These are phyloP conservation scores for Penicillium daleae DNA, from an alignment of 495 filamentous ascomycete genomes.

Conservation along the genomic window DNA sequence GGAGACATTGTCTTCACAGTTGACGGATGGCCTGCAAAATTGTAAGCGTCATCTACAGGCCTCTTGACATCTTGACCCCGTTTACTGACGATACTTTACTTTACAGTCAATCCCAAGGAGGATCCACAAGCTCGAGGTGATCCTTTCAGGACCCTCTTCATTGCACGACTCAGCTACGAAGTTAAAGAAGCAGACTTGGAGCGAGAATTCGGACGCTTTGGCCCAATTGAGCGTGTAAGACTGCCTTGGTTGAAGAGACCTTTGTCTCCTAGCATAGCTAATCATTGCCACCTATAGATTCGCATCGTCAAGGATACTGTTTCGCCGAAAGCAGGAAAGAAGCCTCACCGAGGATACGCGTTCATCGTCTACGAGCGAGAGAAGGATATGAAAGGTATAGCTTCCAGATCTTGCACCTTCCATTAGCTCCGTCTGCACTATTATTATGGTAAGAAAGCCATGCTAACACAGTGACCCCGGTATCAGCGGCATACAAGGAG, in stretches of 20 bases:
- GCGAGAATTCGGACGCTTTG: conserved; percentile 91
- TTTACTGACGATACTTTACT: conserved; percentile 12
- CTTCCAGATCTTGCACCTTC: conserved; percentile 12
- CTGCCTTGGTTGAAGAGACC: not conserved
- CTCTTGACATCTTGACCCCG: not conserved
- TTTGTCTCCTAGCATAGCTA: conserved; percentile 7
- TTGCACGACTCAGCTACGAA: conserved; percentile 87
- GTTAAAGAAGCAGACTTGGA: conserved; percentile 88
- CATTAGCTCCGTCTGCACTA: not conserved
- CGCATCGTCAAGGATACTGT: conserved; percentile 74
- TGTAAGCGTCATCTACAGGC: conserved; percentile 58
- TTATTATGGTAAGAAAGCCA: conserved; percentile 30
- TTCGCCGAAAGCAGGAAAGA: conserved; percentile 77
- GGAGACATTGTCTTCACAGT: conserved; percentile 60
- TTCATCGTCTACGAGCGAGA: conserved; percentile 98
- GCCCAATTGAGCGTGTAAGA: conserved; percentile 86
- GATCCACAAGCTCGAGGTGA: conserved; percentile 88
- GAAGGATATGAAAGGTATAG: conserved; percentile 98
- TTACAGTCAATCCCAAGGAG: conserved; percentile 64
- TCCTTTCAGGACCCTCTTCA: conserved; percentile 92
- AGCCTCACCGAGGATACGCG: conserved; percentile 87
- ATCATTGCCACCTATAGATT: conserved; percentile 61
- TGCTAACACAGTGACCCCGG: conserved; percentile 39
- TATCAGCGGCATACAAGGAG: conserved; percentile 77
- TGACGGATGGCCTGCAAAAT: conserved; percentile 65